phyloP scores from a whole-genome alignment of 2,329 filamentous ascomycete genomes.

The Lizonia empirigonia region DNA sequence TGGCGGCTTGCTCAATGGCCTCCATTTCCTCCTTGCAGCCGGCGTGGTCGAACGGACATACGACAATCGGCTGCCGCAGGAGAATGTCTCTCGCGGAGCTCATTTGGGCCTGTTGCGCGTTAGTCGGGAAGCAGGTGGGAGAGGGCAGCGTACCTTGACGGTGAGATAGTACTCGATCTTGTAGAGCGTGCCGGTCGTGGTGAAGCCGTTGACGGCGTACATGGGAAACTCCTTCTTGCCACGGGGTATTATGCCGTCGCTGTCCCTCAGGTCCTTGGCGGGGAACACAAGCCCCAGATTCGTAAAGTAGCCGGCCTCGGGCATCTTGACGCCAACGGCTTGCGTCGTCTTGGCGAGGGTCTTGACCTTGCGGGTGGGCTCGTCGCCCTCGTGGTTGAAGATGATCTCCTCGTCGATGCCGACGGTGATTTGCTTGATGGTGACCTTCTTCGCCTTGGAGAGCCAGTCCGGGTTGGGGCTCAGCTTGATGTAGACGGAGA shows the following conservation, averaged over 20 bases:
- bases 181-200: constrained; percentile 90
- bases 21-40: constrained; percentile 99
- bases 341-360: constrained; percentile 84
- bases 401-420: constrained; percentile 97
- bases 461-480: constrained; percentile 92
- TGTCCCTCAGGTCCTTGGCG: constrained; percentile 82
- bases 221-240: constrained; percentile 86
- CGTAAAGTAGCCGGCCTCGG: constrained; percentile 89
- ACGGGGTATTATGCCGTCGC: constrained; percentile 83
- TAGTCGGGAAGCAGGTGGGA: background rate
- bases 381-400: constrained; percentile 97
- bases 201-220: constrained; percentile 88
- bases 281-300: constrained; percentile 92
- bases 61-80: constrained; percentile 89
- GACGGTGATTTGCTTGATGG: constrained; percentile 91
- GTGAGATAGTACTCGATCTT: constrained; percentile 97
- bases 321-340: constrained; percentile 79
- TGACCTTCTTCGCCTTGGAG: constrained; percentile 86
- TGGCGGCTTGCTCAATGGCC: constrained; percentile 93
- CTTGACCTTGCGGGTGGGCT: constrained; percentile 88
- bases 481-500: constrained; percentile 94
- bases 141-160: constrained; percentile 72
- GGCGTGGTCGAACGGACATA: constrained; percentile 93
- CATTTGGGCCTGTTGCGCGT: constrained; percentile 78
- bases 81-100: constrained; percentile 86